Evolutionary conservation across 768 basidiomycete genomes (phyloP), one percentile per base, ranked within the genome.

Genomic region (Psilocybe subaeruginosa): DNA sequence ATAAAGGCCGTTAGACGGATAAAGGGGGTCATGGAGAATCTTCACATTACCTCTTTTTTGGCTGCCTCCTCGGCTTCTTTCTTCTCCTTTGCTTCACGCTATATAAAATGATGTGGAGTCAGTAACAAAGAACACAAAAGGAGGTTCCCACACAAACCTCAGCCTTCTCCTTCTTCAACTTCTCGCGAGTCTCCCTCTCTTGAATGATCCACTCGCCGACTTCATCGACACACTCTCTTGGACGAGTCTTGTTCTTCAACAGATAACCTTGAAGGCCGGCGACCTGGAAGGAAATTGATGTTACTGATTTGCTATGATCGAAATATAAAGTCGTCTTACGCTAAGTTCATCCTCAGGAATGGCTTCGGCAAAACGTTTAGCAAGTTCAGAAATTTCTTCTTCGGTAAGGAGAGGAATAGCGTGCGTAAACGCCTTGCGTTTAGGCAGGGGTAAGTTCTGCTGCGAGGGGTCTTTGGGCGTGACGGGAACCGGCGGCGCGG

Each of bases 311-410:
- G 46, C 4, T 14, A 48, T 30, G 9, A 48, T 58, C 6, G 30
- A 54, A 31, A 57, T 23, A 19, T 7, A 47, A 48, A 31, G n/a
- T 3, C 51, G 41, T 51, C 89, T 66, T 70, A 95, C 93, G 70
- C 93, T 94, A 50, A 95, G 80, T 73, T 95, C 93, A 68, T 92
- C 85, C 71, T 95, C 93, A 56, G 93, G 93, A 48, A 95, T 93
- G 17, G 89, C 82, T 30, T 87, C 89, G 60, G 87, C 91, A 72
- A 95, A 95, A 31, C 85, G 82, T 77, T 91, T 92, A 50, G 93
- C 92, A 66, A 94, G 86, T 48, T 80, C 83, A 69, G 82, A 80
- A 65, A 94, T 87, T 73, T 94, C 93, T 48, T 81, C 83, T 68
- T 93, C 93, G 70, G 84, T 83, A 56, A 95, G 77, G 17, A 90